These are phyloP conservation scores for Mucor irregularis DNA, from an alignment of 371 early-diverging fungal genomes.

Conservation along the genomic window DNA sequence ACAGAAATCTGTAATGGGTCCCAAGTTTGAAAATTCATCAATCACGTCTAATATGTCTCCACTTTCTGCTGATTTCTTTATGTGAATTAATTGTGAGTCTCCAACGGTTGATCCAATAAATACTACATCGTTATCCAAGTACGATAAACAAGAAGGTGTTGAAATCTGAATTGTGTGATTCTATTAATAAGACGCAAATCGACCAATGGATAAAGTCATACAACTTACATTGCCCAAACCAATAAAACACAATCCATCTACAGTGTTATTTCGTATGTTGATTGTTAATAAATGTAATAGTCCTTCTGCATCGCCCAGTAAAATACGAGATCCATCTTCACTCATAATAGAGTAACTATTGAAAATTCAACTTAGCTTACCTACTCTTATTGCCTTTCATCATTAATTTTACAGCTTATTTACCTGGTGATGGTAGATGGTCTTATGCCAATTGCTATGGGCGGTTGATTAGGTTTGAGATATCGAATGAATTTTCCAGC, in stretches of 20 bases:
- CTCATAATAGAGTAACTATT: constrained; percentile 52
- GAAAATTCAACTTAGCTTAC: too few species aligned
- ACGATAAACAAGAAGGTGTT: constrained; percentile 70
- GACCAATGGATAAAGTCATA: not conserved
- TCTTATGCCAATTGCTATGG: constrained; percentile 57
- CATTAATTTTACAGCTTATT: not conserved
- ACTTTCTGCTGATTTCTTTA: constrained; percentile 37
- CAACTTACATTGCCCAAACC: constrained; percentile 27
- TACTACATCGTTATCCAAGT: constrained; percentile 74
- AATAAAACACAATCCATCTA: constrained; percentile 29
- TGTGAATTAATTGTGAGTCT: constrained; percentile 79
- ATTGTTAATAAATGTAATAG: constrained; percentile 54
- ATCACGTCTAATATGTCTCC: constrained; percentile 39
- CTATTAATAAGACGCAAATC: not conserved
- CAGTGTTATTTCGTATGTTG: constrained; percentile 10
- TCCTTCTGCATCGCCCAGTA: constrained; percentile 80
- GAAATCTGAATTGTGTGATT: constrained; percentile 44
- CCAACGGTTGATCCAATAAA: constrained; percentile 86
- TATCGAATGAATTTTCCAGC: constrained; percentile 72
- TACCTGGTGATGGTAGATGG: constrained; percentile 51
- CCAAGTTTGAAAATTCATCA: constrained; percentile 75
- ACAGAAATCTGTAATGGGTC: constrained; percentile 86
- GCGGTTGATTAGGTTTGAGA: constrained; percentile 43
- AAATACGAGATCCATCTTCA: constrained; percentile 59
- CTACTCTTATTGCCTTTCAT: not conserved